phyloP scores from a whole-genome alignment of 345 rosid genomes.

The Euclidium syriacum region DNA sequence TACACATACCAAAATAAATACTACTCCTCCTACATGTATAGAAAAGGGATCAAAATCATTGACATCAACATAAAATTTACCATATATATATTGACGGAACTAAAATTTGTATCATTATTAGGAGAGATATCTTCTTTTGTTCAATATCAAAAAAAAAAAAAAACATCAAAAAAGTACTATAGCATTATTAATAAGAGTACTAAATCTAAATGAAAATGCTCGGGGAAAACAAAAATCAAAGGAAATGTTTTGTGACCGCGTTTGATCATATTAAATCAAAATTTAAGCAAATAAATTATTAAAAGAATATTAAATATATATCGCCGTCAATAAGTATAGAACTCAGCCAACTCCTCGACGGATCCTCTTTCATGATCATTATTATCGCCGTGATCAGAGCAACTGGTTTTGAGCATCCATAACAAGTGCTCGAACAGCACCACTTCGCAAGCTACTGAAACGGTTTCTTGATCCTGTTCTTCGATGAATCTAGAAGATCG shows the following conservation, averaged over 20 bases:
- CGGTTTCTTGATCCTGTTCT: slow-evolving; percentile 27
- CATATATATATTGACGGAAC: background rate
- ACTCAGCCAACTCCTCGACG: slow-evolving; percentile 38
- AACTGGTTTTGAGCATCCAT: slow-evolving; percentile 70
- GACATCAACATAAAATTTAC: background rate
- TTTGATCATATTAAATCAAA: background rate
- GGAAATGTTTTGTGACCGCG: background rate
- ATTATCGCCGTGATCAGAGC: background rate
- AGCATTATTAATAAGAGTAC: background rate
- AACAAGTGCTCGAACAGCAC: slow-evolving; percentile 91
- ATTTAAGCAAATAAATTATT: background rate
- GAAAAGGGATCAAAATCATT: background rate
- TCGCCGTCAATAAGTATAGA: slow-evolving; percentile 46
- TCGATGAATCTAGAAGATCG: slow-evolving; percentile 37
- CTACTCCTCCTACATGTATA: background rate
- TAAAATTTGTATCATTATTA: background rate
- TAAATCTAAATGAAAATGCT: background rate
- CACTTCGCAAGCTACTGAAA: slow-evolving; percentile 64
- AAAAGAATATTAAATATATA: background rate
- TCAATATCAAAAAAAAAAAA: no score
- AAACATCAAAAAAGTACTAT: no score
- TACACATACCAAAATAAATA: background rate
- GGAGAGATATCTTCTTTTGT: background rate
- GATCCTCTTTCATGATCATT: background rate
- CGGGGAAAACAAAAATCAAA: background rate